Percentiles rank a stretch among this genome's conserved stretches.
These are phyloP conservation scores for Hypomyces rosellus DNA, from an alignment of 2,329 filamentous ascomycete genomes.

Conservation along the genomic window DNA sequence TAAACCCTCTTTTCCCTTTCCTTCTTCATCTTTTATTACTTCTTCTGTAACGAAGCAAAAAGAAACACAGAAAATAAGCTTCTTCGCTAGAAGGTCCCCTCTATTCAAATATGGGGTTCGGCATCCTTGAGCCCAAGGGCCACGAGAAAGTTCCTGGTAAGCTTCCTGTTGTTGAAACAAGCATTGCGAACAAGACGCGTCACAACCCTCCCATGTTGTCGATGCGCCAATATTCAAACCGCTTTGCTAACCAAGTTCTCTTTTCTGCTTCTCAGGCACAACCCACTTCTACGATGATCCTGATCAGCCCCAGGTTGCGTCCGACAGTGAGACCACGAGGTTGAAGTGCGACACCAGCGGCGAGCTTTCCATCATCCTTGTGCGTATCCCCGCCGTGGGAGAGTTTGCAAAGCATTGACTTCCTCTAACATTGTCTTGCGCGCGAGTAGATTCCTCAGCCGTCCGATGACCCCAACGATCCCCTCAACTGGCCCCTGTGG, in stretches of 20 bases:
- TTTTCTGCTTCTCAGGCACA: conserved; percentile 39
- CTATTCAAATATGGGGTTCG: conserved; percentile 41
- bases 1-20: not conserved
- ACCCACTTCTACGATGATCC: conserved; percentile 60
- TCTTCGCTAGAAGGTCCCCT: too few species aligned
- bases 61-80: too few species aligned
- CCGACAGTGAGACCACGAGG: conserved; percentile 31
- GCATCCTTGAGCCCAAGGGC: conserved; percentile 62
- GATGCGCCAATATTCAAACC: not conserved
- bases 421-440: not conserved
- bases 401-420: not conserved
- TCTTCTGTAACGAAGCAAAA: not conserved
- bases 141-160: conserved; percentile 69
- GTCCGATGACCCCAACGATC: conserved; percentile 85
- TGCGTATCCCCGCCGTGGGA: conserved; percentile 29
- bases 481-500: conserved; percentile 80
- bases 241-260: not conserved
- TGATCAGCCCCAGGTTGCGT: conserved; percentile 37
- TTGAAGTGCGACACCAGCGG: conserved; percentile 70
- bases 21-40: not conserved
- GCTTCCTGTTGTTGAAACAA: conserved; percentile 17
- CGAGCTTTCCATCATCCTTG: conserved; percentile 65
- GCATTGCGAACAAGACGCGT: too few species aligned
- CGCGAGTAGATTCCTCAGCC: conserved; percentile 63
- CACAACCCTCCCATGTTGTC: not conserved